Base-by-base conservation (phyloP, 169 alveolate species). In the Besnoitia besnoiti region DNA sequence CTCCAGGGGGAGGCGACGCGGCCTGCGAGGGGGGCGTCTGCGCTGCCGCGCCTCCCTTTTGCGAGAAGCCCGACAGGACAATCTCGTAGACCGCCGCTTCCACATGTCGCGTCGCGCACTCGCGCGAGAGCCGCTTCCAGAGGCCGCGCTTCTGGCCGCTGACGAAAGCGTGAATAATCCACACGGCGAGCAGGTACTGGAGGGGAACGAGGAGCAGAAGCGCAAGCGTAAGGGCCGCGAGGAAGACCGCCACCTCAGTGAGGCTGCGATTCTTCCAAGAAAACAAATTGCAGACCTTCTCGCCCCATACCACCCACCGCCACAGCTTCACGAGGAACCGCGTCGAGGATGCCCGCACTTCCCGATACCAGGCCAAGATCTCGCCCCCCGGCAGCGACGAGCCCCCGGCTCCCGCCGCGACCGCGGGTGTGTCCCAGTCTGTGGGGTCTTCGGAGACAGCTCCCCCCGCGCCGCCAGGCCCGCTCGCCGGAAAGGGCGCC, bases 81-180 rank as follows among this genome's bases (percentile, higher is more conserved):
- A 77, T 77, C 33, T 77, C 61, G 49, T 40, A 37, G 87, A 77
- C 30, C 50, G 87, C 87, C 7, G 87, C 87, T 5, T 37, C 87
- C 40, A 77, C 87, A 12, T 77, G 87, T 2, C 87, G 87, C 35
- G 40, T 14, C 5, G 87, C 87, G 37, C 61, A 77, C 50, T 42
- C 27, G 30, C 87, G 55, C 33, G 87, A 24, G 40, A 77, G 87
- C 33, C 10, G 87, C 8, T 77, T 77, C 50, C 50, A 77, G 49
- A 77, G 40, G 10, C 87, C 87, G 87, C 87, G 87, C 55, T 77
- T 77, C 61, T 77, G 87, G 59, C 87, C 87, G 59, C 61, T 44
- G 59, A 77, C 40, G 59, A 77, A 77, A 37, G 55, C 61, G 40
- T 77, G 87, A 10, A 77, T 8, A 14, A 77, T 24, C 50, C 61